Conservation (phyloP, 495 filamentous ascomycete species). For the Bombardia bombarda region DNA sequence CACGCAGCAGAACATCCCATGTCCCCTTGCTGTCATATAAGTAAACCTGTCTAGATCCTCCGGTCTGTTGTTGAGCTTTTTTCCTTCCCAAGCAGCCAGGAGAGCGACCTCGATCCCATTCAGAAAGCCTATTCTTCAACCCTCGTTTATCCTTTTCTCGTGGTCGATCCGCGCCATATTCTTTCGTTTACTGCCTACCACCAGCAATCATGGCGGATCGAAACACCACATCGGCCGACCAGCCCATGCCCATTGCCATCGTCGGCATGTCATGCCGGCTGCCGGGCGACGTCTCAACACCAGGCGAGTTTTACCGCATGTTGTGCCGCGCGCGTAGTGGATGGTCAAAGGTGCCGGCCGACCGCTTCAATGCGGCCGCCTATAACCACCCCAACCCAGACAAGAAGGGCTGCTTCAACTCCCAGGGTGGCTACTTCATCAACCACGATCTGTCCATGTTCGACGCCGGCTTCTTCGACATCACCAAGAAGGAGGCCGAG, state of each 20-base stretch:
- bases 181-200: constrained; percentile 3
- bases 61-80: neutral
- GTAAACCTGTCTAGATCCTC: neutral
- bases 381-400: constrained; percentile 55
- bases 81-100: neutral
- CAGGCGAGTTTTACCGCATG: constrained; percentile 39
- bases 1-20: neutral
- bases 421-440: constrained; percentile 47
- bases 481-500: constrained; percentile 41
- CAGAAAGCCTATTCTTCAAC: neutral
- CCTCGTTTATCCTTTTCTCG: neutral
- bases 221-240: too few species aligned
- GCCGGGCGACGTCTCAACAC: constrained; percentile 34
- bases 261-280: constrained; percentile 41
- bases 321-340: constrained; percentile 28
- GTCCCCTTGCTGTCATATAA: neutral
- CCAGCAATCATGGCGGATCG: constrained; percentile 12
- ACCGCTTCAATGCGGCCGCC: constrained; percentile 59
- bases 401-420: constrained; percentile 34
- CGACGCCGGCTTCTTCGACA: constrained; percentile 46
- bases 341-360: constrained; percentile 46
- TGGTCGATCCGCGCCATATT: constrained; percentile 4
- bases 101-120: neutral
- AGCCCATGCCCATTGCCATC: constrained; percentile 32
- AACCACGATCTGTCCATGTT: constrained; percentile 40